Evolutionary conservation across 163 green algal species (phyloP).

Genomic region (Coccomyxa subellipsoidea): DNA sequence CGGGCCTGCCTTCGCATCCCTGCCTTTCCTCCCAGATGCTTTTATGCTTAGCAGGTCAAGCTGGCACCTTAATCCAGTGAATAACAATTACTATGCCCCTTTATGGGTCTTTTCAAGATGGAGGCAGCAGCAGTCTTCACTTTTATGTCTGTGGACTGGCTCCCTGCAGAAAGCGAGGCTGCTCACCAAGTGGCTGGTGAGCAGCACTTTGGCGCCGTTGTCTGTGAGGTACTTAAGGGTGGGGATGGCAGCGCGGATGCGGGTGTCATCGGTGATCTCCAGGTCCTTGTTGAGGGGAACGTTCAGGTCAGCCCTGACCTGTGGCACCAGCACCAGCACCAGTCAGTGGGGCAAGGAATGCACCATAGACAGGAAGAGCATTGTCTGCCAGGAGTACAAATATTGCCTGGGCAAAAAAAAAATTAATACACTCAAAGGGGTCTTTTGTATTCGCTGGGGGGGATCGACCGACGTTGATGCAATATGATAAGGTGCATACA

Average conservation of each 20-base stretch:
- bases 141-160: too few species aligned
- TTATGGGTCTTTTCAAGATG: too few species aligned
- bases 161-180: too few species aligned
- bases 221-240: conserved; percentile 94
- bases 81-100: not conserved
- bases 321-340: not conserved
- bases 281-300: conserved; percentile 80
- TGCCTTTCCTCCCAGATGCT: too few species aligned
- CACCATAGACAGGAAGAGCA: not conserved
- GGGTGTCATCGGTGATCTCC: conserved; percentile 98
- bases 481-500: not conserved
- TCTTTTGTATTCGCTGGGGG: not conserved
- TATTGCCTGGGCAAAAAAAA: too few species aligned
- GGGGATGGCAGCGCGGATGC: conserved; percentile 93
- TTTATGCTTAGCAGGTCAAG: too few species aligned
- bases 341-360: not conserved
- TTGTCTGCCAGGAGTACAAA: too few species aligned
- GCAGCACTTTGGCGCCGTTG: conserved; percentile 89
- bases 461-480: not conserved
- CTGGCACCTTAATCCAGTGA: not conserved
- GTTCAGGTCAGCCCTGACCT: conserved; percentile 73
- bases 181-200: conserved; percentile 85
- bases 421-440: not conserved
- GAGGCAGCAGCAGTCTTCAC: too few species aligned
- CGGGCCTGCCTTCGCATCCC: too few species aligned